A percentile compares a stretch with the other conserved stretches of the same genome.
These are phyloP conservation scores for Harringtonia aguacate DNA, from an alignment of 2,329 filamentous ascomycete genomes.

Conservation along the genomic window DNA sequence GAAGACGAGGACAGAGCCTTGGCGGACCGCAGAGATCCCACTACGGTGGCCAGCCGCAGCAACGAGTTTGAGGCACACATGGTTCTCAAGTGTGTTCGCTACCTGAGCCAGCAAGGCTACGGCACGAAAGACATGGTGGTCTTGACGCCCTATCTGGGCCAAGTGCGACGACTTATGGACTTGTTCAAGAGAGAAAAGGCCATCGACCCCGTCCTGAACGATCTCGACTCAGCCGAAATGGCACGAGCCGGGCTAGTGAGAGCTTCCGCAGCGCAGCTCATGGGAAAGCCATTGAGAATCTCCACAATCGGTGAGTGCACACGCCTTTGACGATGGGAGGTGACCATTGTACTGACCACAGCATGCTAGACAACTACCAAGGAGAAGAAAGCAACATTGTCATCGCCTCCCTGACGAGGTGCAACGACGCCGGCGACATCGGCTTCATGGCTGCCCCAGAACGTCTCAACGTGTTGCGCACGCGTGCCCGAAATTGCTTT, in stretches of 20 bases:
- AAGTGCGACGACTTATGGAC: slow-evolving; percentile 45
- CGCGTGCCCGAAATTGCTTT: slow-evolving; percentile 52
- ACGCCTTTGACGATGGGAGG: too few species aligned
- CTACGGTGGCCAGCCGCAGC: slow-evolving; percentile 23
- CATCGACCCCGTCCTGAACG: slow-evolving; percentile 53
- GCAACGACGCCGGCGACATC: slow-evolving; percentile 52
- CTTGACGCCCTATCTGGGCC: slow-evolving; percentile 62
- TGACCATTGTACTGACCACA: not conserved
- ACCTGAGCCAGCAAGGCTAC: slow-evolving; percentile 63
- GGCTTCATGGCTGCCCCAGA: slow-evolving; percentile 60
- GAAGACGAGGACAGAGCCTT: slow-evolving; percentile 39
- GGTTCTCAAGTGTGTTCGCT: slow-evolving; percentile 53
- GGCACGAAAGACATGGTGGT: slow-evolving; percentile 54
- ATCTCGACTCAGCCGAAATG: slow-evolving; percentile 38
- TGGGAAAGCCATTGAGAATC: slow-evolving; percentile 43
- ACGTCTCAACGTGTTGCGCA: slow-evolving; percentile 59
- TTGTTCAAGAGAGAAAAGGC: slow-evolving; percentile 43
- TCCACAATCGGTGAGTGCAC: slow-evolving; percentile 62
- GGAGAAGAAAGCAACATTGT: slow-evolving; percentile 69
- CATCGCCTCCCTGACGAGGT: slow-evolving; percentile 55
- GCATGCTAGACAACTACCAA: slow-evolving; percentile 69
- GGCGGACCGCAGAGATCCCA: slow-evolving; percentile 37
- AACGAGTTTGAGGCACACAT: slow-evolving; percentile 60
- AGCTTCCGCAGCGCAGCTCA: slow-evolving; percentile 34
- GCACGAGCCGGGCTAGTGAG: slow-evolving; percentile 51